phyloP scores from a whole-genome alignment of 257 asterid genomes.

The Nicotiana tabacum region DNA sequence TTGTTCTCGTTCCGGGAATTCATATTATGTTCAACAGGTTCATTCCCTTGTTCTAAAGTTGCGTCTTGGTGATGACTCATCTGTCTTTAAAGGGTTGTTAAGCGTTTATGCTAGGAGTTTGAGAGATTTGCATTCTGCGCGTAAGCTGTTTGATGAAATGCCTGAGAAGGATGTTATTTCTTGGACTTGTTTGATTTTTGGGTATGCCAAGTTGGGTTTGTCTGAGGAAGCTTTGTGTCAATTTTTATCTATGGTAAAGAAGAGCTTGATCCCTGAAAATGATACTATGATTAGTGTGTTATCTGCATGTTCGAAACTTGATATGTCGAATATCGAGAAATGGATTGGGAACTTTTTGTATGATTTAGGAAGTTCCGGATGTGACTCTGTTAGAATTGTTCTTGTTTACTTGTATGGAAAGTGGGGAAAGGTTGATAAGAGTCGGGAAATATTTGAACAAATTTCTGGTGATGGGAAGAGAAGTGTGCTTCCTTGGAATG shows the following conservation, averaged over 20 bases:
- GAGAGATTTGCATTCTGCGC: constrained; percentile 48
- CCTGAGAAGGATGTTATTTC: constrained; percentile 39
- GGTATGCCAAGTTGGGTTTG: constrained; percentile 46
- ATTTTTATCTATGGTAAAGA: constrained; percentile 43
- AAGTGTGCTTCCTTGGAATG: constrained; percentile 66
- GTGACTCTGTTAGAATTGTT: constrained; percentile 35
- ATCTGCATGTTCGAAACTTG: constrained; percentile 61
- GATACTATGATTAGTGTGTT: constrained; percentile 72
- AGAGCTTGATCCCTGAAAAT: constrained; percentile 40
- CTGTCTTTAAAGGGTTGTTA: constrained; percentile 56
- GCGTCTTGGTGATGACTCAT: constrained; percentile 34
- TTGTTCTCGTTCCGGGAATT: constrained; percentile 25
- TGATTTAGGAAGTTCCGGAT: constrained; percentile 4
- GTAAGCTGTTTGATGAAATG: constrained; percentile 68
- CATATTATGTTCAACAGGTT: constrained; percentile 32
- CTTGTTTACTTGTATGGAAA: constrained; percentile 67
- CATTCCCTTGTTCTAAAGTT: constrained; percentile 47
- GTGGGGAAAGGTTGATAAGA: constrained; percentile 35
- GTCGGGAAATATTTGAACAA: constrained; percentile 52
- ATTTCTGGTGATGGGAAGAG: constrained; percentile 46
- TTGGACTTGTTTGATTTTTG: constrained; percentile 75
- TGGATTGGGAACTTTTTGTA: constrained; percentile 36
- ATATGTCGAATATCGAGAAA: constrained; percentile 25
- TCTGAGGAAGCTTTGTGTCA: constrained; percentile 45
- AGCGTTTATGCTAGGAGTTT: constrained; percentile 38